Base-by-base conservation (phyloP, 169 alveolate genomes). In the Plasmodium falciparum region DNA sequence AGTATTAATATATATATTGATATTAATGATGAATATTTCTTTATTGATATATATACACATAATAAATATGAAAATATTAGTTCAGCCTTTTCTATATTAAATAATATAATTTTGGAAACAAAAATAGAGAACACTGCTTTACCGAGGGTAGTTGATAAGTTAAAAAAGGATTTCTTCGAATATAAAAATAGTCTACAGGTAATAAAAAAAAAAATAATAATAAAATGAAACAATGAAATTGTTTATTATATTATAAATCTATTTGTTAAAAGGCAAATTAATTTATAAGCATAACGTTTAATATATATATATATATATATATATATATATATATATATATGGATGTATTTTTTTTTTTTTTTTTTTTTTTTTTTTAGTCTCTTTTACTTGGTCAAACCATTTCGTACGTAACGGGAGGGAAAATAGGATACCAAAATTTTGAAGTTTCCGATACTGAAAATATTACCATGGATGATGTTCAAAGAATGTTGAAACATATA, bases 1-100 rank as follows among this genome's bases (percentile, higher is more conserved):
- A 92, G 93, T 52, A 88, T 95, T 17, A 95, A 94, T 75, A 96
- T 95, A 33, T 67, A 74, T 88, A 94, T 95, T 26, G 93, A 92
- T 69, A 80, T 93, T 74, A 78, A 90, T 74, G 95, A 93, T 71
- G 97, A 95, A 67, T 93, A 73, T 85, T 63, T 95, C 74, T 88
- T 93, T 43, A 94, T 95, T 39, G 96, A 93, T 49, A 90, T 95
- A 59, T 66, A 91, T 20, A 74, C 93, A 69, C 93, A 94, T 73
- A 78, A 92, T 67, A 73, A 83, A 13, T 26, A 86, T 24, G 76
- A 65, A 24, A 69, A 69, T 76, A 56, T 88, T 2, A 73, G 78
- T 66, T 66, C 75, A 15, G 86, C 92, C 93, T 76, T 72, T 88
- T 74, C 83, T 22, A 58, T 72, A 47, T 67, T 88, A 20, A 63